phyloP scores from a whole-genome alignment of 1,284 basidiomycete species.

The Vanrija humicola region DNA sequence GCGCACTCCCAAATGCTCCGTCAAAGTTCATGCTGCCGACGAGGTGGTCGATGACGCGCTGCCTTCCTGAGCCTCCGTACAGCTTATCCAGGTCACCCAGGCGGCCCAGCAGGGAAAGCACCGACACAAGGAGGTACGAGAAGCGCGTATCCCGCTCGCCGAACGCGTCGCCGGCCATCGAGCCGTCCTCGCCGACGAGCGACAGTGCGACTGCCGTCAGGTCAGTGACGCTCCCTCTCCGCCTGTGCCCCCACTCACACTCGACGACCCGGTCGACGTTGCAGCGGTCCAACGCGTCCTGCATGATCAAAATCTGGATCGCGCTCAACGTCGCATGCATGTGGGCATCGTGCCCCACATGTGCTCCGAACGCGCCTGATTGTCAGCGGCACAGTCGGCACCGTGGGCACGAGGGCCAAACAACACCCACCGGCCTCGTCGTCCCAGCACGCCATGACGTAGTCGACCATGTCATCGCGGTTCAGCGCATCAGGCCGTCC shows the following conservation, averaged over 20 bases:
- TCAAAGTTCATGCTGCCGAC: constrained; percentile 84
- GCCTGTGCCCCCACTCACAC: constrained; percentile 57
- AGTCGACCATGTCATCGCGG: constrained; percentile 77
- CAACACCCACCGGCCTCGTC: constrained; percentile 66
- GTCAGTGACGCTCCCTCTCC: not conserved
- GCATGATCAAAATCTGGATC: constrained; percentile 84
- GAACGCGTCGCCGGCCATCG: constrained; percentile 84
- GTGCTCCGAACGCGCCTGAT: constrained; percentile 82
- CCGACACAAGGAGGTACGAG: constrained; percentile 76
- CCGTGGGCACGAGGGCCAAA: not conserved
- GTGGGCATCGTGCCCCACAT: constrained; percentile 90
- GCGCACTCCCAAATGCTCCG: constrained; percentile 80
- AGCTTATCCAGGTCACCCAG: constrained; percentile 55
- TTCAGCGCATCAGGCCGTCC: constrained; percentile 70
- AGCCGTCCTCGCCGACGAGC: constrained; percentile 72
- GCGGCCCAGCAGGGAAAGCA: constrained; percentile 73
- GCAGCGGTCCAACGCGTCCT: constrained; percentile 70
- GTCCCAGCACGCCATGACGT: constrained; percentile 92
- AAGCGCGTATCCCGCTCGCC: constrained; percentile 93
- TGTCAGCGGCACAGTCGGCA: not conserved
- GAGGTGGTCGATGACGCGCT: constrained; percentile 70
- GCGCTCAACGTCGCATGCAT: constrained; percentile 81
- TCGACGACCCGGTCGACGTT: constrained; percentile 64
- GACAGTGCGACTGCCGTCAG: constrained; percentile 67
- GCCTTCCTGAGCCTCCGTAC: constrained; percentile 53